phyloP scores from a whole-genome alignment of 2,329 filamentous ascomycete species.

The Nothophaeocryptopus gaeumannii region DNA sequence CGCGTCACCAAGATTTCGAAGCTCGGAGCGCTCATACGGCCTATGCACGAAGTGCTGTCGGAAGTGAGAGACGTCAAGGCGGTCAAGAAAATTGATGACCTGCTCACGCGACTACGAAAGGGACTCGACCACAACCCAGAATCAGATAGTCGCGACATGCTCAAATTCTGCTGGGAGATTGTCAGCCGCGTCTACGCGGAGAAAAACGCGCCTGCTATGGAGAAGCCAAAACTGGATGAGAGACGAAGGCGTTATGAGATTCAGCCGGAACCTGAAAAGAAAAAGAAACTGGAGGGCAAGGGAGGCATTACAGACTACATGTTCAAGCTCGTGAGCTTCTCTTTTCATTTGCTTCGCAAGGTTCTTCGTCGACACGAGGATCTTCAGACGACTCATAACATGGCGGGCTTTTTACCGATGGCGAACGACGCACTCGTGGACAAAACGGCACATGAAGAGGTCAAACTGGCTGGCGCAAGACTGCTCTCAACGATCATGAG shows the following conservation, averaged over 20 bases:
- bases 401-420: slow-evolving; percentile 82
- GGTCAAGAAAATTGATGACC: slow-evolving; percentile 84
- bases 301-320: slow-evolving; percentile 73
- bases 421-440: slow-evolving; percentile 82
- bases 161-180: slow-evolving; percentile 95
- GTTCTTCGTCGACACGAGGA: slow-evolving; percentile 83
- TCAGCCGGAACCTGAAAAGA: slow-evolving; percentile 72
- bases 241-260: slow-evolving; percentile 60
- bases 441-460: slow-evolving; percentile 71
- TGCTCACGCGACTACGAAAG: slow-evolving; percentile 76
- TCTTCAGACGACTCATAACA: slow-evolving; percentile 73
- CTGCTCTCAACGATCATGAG: slow-evolving; percentile 82
- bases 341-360: slow-evolving; percentile 79
- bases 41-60: slow-evolving; percentile 72
- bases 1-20: slow-evolving; percentile 73
- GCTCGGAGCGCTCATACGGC: slow-evolving; percentile 72
- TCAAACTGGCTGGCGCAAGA: slow-evolving; percentile 82
- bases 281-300: slow-evolving; percentile 56
- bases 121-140: slow-evolving; percentile 80
- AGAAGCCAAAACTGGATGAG: slow-evolving; percentile 17
- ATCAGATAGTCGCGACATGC: slow-evolving; percentile 72
- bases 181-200: slow-evolving; percentile 74
- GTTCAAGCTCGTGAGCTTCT: slow-evolving; percentile 84
- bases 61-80: slow-evolving; percentile 82
- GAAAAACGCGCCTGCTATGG: slow-evolving; percentile 38